Evolutionary conservation across 306 rosid genomes (phyloP).

Genomic region (Cucurbita maxima): DNA sequence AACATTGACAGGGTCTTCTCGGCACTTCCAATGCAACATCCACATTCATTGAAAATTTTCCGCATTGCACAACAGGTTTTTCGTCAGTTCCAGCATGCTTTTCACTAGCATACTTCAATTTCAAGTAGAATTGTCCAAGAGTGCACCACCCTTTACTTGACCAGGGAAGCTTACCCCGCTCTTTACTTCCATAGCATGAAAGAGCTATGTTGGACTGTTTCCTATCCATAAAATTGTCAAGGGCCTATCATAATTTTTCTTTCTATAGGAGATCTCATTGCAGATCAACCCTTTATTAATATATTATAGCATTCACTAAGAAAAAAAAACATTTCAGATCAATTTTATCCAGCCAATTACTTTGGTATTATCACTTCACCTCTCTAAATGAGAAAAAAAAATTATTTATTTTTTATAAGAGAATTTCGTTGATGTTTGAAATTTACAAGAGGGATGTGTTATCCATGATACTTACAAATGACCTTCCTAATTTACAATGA

Average conservation of each 20-base stretch:
- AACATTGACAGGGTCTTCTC: background rate
- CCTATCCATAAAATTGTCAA: background rate
- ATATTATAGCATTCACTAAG: background rate
- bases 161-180: background rate
- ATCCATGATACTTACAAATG: too few relatives aligned
- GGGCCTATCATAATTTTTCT: background rate
- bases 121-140: background rate
- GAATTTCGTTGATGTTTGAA: too few relatives aligned
- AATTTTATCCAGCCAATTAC: background rate
- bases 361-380: background rate
- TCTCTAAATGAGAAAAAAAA: background rate
- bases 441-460: too few relatives aligned
- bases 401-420: too few relatives aligned
- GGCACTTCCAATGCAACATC: background rate
- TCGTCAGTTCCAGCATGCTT: background rate
- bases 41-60: background rate
- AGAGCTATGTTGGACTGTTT: background rate
- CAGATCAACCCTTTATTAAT: background rate
- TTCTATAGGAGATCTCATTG: background rate
- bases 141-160: background rate
- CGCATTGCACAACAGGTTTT: background rate
- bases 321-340: background rate
- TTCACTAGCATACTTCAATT: background rate
- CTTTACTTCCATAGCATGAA: background rate
- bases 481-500: too few relatives aligned